phyloP scores from a whole-genome alignment of 148 eudicot genomes.

The Rhododendron ovatum region DNA sequence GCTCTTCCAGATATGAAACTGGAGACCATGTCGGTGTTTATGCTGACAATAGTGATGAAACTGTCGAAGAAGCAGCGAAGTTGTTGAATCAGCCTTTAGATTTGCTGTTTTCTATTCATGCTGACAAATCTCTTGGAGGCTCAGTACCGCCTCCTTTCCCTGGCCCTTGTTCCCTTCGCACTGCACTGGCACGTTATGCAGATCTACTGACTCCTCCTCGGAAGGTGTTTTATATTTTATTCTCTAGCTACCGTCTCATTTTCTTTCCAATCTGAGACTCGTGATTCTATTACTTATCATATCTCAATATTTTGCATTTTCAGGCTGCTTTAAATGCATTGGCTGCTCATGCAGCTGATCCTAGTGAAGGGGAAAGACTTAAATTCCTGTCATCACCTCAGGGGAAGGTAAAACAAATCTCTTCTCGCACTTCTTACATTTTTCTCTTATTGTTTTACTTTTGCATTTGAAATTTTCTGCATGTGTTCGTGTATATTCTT shows the following conservation, averaged over 20 bases:
- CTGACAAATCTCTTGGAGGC: constrained; percentile 66
- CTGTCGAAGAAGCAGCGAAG: constrained; percentile 71
- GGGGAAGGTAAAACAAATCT: constrained; percentile 57
- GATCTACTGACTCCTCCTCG: constrained; percentile 76
- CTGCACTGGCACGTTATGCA: constrained; percentile 70
- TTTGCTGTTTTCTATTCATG: constrained; percentile 57
- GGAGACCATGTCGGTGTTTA: constrained; percentile 91
- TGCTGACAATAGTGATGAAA: constrained; percentile 68
- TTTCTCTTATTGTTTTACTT: not conserved
- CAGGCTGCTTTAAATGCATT: constrained; percentile 79
- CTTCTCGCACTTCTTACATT: not conserved
- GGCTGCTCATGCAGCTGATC: constrained; percentile 80
- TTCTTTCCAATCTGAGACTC: not conserved
- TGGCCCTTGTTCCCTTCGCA: constrained; percentile 69
- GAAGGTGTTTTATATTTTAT: constrained; percentile 41
- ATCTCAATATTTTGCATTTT: constrained; percentile 1
- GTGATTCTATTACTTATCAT: not conserved
- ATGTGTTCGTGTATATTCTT: not conserved
- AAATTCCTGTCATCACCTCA: constrained; percentile 68
- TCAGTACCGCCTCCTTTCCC: constrained; percentile 87
- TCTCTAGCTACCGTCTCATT: not conserved
- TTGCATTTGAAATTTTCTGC: not conserved
- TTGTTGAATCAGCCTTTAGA: constrained; percentile 63
- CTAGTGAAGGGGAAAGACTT: constrained; percentile 69
- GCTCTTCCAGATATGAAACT: constrained; percentile 69